A percentile compares a stretch with the other conserved stretches of the same genome.
phyloP scores from a whole-genome alignment of 495 filamentous ascomycete species.

The Aspergillus olivimuriae region DNA sequence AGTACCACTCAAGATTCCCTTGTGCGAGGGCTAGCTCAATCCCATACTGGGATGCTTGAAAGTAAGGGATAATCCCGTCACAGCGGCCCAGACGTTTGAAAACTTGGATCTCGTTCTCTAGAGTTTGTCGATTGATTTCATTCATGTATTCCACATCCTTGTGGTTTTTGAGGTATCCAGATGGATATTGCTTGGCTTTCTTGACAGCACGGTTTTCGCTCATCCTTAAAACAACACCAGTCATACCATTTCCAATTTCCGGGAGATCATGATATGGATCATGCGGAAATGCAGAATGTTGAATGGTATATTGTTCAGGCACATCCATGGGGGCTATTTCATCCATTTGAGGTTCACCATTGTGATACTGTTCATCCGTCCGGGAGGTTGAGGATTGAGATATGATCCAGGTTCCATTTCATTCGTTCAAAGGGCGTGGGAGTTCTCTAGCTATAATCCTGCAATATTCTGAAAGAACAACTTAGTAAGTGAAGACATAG shows the following conservation, averaged over 20 bases:
- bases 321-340: background rate
- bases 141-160: conserved; percentile 12
- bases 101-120: conserved; percentile 11
- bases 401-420: conserved; percentile 1
- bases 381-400: background rate
- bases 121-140: conserved; percentile 9
- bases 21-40: conserved; percentile 15
- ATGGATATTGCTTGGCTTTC: conserved; percentile 12
- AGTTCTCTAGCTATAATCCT: background rate
- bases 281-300: conserved; percentile 1
- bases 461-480: background rate
- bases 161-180: background rate
- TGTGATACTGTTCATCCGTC: conserved; percentile 1
- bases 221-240: conserved; percentile 6
- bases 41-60: conserved; percentile 12
- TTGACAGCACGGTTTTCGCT: conserved; percentile 12
- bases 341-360: background rate
- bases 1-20: conserved; percentile 12
- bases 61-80: conserved; percentile 13
- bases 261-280: conserved; percentile 12
- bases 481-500: conserved; percentile 1
- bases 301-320: background rate
- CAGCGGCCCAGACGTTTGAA: conserved; percentile 11
- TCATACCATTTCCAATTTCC: conserved; percentile 12
- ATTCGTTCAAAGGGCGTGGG: background rate